Conservation (phyloP, 768 basidiomycete genomes). For the Phlegmacium glaucopus region DNA sequence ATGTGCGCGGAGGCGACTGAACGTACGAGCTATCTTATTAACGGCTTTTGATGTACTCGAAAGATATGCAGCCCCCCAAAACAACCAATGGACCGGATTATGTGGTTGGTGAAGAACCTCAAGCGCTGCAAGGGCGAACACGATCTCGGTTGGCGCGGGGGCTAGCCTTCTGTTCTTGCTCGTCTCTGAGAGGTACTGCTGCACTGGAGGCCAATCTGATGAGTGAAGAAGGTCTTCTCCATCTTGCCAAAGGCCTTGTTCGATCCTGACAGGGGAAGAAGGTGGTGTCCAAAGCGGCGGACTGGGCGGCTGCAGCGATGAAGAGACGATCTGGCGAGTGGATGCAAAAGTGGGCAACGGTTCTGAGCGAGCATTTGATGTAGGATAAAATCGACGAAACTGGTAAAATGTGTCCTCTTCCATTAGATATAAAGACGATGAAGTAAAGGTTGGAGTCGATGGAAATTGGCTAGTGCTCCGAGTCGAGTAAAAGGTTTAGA, state of each 20-base stretch:
- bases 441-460: neutral
- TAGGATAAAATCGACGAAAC: slow-evolving; percentile 16
- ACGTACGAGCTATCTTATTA: slow-evolving; percentile 52
- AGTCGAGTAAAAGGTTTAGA: slow-evolving; percentile 1
- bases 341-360: slow-evolving; percentile 7
- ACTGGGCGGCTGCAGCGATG: slow-evolving; percentile 11
- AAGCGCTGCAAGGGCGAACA: slow-evolving; percentile 60
- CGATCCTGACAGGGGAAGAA: slow-evolving; percentile 24
- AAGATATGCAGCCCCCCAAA: slow-evolving; percentile 56
- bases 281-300: slow-evolving; percentile 20
- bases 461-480: slow-evolving; percentile 1
- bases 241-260: slow-evolving; percentile 37
- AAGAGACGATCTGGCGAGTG: neutral
- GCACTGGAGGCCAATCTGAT: slow-evolving; percentile 45
- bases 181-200: slow-evolving; percentile 42
- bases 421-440: slow-evolving; percentile 3
- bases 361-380: slow-evolving; percentile 18
- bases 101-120: slow-evolving; percentile 52
- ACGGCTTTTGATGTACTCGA: slow-evolving; percentile 48
- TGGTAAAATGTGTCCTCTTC: slow-evolving; percentile 8
- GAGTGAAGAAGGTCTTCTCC: slow-evolving; percentile 39
- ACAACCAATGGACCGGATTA: slow-evolving; percentile 59
- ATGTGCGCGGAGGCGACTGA: neutral
- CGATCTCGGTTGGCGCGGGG: slow-evolving; percentile 34
- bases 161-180: slow-evolving; percentile 37